Percentiles rank a stretch among this genome's conserved stretches.
phyloP scores from a whole-genome alignment of 2,329 filamentous ascomycete genomes.

The Apiospora aurea region DNA sequence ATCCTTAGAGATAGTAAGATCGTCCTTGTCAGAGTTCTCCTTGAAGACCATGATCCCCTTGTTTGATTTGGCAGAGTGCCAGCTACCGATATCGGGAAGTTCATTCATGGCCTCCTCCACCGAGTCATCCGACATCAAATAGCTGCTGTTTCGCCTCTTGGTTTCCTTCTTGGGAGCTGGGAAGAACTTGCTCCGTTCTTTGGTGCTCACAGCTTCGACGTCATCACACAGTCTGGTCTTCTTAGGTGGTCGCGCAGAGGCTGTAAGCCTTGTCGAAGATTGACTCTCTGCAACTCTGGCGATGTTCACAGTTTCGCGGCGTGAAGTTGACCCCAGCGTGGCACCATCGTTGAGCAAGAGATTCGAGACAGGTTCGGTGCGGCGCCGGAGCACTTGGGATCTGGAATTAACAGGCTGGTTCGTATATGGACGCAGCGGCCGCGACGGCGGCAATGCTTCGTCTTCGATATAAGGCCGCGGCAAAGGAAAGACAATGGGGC shows the following conservation, averaged over 20 bases:
- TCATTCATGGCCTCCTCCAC: slow-evolving; percentile 60
- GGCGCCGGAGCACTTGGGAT: slow-evolving; percentile 54
- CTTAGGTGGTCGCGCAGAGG: slow-evolving; percentile 55
- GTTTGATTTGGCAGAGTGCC: slow-evolving; percentile 49
- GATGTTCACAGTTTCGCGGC: slow-evolving; percentile 33
- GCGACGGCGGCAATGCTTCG: slow-evolving; percentile 31
- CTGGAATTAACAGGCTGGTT: slow-evolving; percentile 38
- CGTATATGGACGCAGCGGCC: slow-evolving; percentile 40
- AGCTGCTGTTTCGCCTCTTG: slow-evolving; percentile 46
- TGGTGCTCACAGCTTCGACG: slow-evolving; percentile 37
- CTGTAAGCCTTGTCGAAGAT: not conserved
- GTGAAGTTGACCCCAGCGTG: slow-evolving; percentile 37
- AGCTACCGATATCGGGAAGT: slow-evolving; percentile 60
- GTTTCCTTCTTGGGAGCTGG: slow-evolving; percentile 37
- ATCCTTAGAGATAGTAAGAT: slow-evolving; percentile 31
- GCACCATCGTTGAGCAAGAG: slow-evolving; percentile 45
- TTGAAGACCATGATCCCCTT: slow-evolving; percentile 54
- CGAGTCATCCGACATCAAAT: slow-evolving; percentile 63
- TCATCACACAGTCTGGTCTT: slow-evolving; percentile 64
- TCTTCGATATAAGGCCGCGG: slow-evolving; percentile 63
- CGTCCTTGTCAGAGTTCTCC: slow-evolving; percentile 44
- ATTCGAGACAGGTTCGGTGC: slow-evolving; percentile 59
- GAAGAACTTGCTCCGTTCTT: slow-evolving; percentile 64
- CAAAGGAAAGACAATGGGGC: slow-evolving; percentile 64
- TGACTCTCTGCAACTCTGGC: not conserved